Percentiles rank a stretch among this genome's conserved stretches.
phyloP scores from a whole-genome alignment of 441 rosid genomes.

The Brassica balearica region DNA sequence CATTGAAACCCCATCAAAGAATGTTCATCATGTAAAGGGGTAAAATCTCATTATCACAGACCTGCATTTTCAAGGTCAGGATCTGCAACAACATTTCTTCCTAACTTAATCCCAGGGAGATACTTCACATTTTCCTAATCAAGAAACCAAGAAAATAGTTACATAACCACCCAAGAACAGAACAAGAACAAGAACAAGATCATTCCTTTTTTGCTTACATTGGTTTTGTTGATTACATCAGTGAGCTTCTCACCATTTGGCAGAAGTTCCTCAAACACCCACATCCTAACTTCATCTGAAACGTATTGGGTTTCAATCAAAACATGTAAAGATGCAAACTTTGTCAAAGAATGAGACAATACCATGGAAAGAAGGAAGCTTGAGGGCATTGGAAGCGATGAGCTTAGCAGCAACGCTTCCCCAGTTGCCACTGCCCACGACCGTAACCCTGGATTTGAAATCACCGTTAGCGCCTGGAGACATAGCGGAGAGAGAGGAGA shows the following conservation, averaged over 20 bases:
- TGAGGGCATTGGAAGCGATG: slow-evolving; percentile 90
- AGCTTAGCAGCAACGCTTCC: slow-evolving; percentile 98
- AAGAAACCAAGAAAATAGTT: slow-evolving; percentile 12
- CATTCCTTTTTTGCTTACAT: neutral
- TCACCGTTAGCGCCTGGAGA: slow-evolving; percentile 44
- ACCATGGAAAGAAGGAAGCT: slow-evolving; percentile 82
- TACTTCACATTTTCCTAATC: slow-evolving; percentile 87
- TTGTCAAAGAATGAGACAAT: neutral
- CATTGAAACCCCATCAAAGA: slow-evolving; percentile 9
- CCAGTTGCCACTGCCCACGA: slow-evolving; percentile 98
- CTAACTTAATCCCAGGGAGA: slow-evolving; percentile 91
- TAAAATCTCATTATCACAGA: too few relatives aligned
- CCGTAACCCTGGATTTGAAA: slow-evolving; percentile 70
- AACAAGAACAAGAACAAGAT: neutral
- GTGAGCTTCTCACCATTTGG: slow-evolving; percentile 91
- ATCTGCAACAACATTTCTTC: slow-evolving; percentile 60
- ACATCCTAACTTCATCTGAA: slow-evolving; percentile 98
- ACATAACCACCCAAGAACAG: neutral
- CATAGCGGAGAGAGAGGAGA: slow-evolving; percentile 42
- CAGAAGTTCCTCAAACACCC: slow-evolving; percentile 94
- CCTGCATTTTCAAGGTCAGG: too few relatives aligned
- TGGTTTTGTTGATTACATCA: slow-evolving; percentile 41
- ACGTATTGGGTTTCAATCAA: slow-evolving; percentile 19
- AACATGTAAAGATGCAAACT: neutral
- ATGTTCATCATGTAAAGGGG: neutral